Evolutionary conservation across 2,329 filamentous ascomycete species (phyloP), one percentile per base, ranked within the genome.

Genomic region (Trichophyton benhamiae): DNA sequence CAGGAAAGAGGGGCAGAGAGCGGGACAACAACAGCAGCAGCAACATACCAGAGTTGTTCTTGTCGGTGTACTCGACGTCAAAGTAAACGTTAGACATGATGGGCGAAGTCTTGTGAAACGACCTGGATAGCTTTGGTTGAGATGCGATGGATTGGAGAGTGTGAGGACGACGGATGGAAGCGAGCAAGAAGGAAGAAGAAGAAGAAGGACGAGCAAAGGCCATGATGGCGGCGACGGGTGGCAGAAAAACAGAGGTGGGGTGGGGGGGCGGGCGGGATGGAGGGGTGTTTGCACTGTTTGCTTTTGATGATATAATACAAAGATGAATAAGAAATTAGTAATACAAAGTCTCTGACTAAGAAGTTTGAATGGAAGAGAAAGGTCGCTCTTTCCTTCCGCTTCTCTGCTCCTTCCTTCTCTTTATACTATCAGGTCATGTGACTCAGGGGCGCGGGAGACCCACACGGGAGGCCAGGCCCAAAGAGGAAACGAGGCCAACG

Each of bases 61-160:
- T 74, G 73, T 76, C 78, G 74, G 80, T 78, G 74, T 80, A 79
- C 73, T 87, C 78, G 68, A 95, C 72, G 66, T 91, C 87, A 79
- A 92, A 91, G 80, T 79, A 89, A 79, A 85, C 85, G 75, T 83
- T 78, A 73, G 80, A 78, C 90, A 95, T 96, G 76, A 82, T 86
- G 80, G 82, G 78, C 72, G 86, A 77, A 75, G 88, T 81, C 71
- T 83, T 80, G 74, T 82, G 79, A 73, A 86, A 87, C 67, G 76
- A 68, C 58, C 67, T 68, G 66, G 68, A 65, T 64, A 63, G 67
- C 62, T 65, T 67, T 69, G 71, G 71, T 68, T 75, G 74, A 66
- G 73, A 71, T 69, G 69, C 71, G 66, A 53, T 53, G 49, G 49
- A 53, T 33, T 53, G 49, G 65, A 70, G 66, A 64, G 71, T 69